Conservation (phyloP, 257 asterid genomes). For the Jacaranda copaia region DNA sequence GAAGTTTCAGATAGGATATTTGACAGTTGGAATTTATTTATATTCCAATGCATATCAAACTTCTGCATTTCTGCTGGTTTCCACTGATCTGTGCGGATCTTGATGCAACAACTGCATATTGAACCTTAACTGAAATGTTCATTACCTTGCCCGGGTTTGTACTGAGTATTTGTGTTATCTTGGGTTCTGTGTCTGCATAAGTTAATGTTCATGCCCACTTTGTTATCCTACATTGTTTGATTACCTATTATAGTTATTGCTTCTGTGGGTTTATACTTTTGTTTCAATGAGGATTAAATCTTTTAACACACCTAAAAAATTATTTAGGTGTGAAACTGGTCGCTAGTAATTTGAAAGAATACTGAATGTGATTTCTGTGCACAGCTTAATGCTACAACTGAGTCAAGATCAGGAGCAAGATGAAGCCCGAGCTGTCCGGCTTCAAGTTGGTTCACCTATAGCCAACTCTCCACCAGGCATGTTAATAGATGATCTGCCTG, state of each 20-base stretch:
- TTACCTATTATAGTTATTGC: no score
- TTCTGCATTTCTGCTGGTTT: no score
- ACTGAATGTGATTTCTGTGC: conserved; percentile 26
- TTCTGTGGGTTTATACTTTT: no score
- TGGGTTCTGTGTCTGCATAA: neutral
- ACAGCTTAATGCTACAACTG: conserved; percentile 88
- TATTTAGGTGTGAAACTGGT: neutral
- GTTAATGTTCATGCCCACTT: neutral
- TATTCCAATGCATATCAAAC: no score
- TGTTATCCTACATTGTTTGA: no score
- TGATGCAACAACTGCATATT: no score
- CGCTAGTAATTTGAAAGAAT: neutral
- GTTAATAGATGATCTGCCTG: conserved; percentile 16
- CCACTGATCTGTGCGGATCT: no score
- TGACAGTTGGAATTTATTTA: no score
- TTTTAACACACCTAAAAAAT: neutral
- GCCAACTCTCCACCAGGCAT: conserved; percentile 93
- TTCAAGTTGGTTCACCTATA: conserved; percentile 84
- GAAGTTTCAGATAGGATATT: no score
- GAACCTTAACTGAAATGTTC: neutral
- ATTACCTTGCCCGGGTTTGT: neutral
- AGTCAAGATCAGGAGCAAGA: conserved; percentile 89
- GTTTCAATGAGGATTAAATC: neutral
- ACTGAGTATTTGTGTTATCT: neutral
- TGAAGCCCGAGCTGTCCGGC: conserved; percentile 65